A percentile compares a stretch with the other conserved stretches of the same genome.
These are phyloP conservation scores for Chenopodium berlandieri DNA, from an alignment of 148 eudicot genomes.

Conservation along the genomic window DNA sequence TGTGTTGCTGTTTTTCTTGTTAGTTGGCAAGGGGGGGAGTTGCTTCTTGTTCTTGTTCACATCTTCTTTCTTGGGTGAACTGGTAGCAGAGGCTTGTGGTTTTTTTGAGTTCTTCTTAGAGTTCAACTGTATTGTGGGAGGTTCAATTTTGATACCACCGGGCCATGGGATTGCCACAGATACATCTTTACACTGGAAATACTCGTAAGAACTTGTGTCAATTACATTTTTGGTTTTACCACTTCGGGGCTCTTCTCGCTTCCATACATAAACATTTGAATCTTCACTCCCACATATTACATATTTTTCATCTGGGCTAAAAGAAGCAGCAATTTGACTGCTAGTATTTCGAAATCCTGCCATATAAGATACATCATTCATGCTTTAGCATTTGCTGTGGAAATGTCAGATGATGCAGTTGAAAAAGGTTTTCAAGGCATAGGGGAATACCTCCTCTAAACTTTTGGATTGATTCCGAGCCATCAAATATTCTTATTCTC, in stretches of 20 bases:
- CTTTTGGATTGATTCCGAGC: constrained; percentile 60
- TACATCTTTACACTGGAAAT: constrained; percentile 77
- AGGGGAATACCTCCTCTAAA: constrained; percentile 71
- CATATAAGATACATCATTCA: background rate
- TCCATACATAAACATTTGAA: constrained; percentile 85
- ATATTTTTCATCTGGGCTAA: constrained; percentile 66
- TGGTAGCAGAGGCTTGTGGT: constrained; percentile 17
- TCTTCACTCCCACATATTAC: constrained; percentile 87
- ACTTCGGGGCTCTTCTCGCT: constrained; percentile 51
- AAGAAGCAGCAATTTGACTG: constrained; percentile 86
- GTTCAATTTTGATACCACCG: constrained; percentile 51
- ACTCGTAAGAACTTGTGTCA: constrained; percentile 49
- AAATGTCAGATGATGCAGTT: background rate
- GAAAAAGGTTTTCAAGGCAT: background rate
- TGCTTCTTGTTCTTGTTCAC: constrained; percentile 35
- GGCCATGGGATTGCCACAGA: constrained; percentile 89
- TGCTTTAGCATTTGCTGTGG: background rate
- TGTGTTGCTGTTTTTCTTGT: constrained; percentile 20
- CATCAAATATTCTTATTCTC: constrained; percentile 63
- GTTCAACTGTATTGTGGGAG: constrained; percentile 57
- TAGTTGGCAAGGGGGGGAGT: constrained; percentile 57
- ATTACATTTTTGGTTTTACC: constrained; percentile 43
- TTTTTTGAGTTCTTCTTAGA: constrained; percentile 57
- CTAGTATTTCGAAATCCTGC: constrained; percentile 85
- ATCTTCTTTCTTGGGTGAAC: constrained; percentile 53